Percentiles rank a stretch among this genome's conserved stretches.
Conservation (phyloP, 306 rosid species). For the Bauhinia variegata region DNA sequence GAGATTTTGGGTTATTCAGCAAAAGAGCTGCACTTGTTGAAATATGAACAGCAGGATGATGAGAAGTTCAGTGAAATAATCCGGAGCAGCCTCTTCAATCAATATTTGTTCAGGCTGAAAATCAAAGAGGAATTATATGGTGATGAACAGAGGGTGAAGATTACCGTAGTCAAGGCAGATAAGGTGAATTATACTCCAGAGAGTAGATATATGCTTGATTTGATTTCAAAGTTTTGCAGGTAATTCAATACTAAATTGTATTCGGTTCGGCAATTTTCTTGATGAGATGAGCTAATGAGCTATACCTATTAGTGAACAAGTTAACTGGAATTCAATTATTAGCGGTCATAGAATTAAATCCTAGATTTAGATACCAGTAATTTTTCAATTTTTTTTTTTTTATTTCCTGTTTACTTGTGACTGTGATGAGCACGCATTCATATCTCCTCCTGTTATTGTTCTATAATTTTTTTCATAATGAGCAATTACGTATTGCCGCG, state of each 20-base stretch:
- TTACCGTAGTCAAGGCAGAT: constrained; percentile 86
- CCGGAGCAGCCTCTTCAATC: constrained; percentile 65
- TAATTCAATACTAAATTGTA: constrained; percentile 19
- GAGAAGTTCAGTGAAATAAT: constrained; percentile 65
- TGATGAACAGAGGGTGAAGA: constrained; percentile 89
- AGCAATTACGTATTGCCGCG: constrained; percentile 1
- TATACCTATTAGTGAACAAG: constrained; percentile 18
- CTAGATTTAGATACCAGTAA: constrained; percentile 8
- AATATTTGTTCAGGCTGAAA: constrained; percentile 76
- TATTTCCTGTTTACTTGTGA: not conserved
- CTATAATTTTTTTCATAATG: not conserved
- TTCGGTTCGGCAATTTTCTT: constrained; percentile 17
- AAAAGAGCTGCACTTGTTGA: constrained; percentile 74
- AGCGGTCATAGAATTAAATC: constrained; percentile 9
- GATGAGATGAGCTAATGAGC: constrained; percentile 1
- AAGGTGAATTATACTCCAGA: constrained; percentile 70
- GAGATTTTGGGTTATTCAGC: constrained; percentile 85
- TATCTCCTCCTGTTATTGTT: not conserved
- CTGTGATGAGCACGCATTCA: not conserved
- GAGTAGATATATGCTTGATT: constrained; percentile 69
- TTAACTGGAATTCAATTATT: constrained; percentile 18
- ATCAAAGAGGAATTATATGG: constrained; percentile 84
- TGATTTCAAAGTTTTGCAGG: constrained; percentile 58
- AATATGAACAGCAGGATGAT: constrained; percentile 74
- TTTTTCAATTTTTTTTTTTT: constrained; percentile 8